Base-by-base conservation (phyloP, 306 rosid species). In the Prosopis cineraria region DNA sequence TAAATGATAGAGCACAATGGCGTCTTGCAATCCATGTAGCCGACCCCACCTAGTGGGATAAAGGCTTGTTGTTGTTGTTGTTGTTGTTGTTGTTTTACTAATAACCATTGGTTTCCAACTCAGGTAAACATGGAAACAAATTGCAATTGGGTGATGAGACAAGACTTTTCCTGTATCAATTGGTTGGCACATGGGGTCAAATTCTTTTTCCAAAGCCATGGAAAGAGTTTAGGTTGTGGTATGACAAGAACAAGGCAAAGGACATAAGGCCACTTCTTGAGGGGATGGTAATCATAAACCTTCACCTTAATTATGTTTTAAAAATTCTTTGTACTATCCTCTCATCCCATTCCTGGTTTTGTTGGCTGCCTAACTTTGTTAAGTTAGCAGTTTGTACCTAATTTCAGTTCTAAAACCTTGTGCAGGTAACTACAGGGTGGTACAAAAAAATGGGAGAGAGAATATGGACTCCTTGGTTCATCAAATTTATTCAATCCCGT, bases 391-490 rank as follows among this genome's bases (percentile, higher is more conserved):
- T 71, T 58, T 41, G 29, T 64, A 22, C 82, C 79, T 76, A 63
- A 55, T 34, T 41, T 58, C 40, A 50, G 36, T 45, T 84, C 55
- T 77, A 76, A 76, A 81, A 79, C 70, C 65, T 72, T 79, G 72
- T 82, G 78, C 83, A 92, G 98, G 98, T 92, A 77, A 90, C 98
- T 39, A 92, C 92, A 20, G 98, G 96, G 41, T 95, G 97, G 98
- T 92, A 95, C 79, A 89, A 91, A 78, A 94, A 80, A 82, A 83
- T 90, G 85, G 98, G 97, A 75, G 98, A 94, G 84, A 94, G 87
- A 73, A 94, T 92, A 78, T 94, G 98, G 97, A 94, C 98, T 48
- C 98, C 98, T 74, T 94, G 98, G 98, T 94, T 94, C 83, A 92
- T 94, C 60, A 89, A 94, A 82, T 94, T 94, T 75, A 85, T 94